Conservation (phyloP, 2,329 filamentous ascomycete genomes). For the Furcasterigmium furcatum region DNA sequence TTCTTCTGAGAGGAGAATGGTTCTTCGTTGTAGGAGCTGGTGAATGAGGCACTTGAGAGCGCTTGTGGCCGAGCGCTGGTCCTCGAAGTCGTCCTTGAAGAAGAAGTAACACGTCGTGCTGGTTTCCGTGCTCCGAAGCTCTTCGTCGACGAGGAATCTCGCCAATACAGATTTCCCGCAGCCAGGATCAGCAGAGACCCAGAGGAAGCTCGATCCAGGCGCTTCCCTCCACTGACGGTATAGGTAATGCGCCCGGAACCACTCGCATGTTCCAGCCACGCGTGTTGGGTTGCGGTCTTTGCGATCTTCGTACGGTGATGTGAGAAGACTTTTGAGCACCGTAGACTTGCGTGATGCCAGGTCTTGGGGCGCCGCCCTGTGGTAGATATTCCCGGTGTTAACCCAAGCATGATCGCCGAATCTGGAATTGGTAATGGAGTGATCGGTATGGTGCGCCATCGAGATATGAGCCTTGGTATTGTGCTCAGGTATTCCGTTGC, state of each 20-base stretch:
- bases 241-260: slow-evolving; percentile 12
- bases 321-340: no score
- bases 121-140: slow-evolving; percentile 12
- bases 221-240: slow-evolving; percentile 15
- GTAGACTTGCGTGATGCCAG: no score
- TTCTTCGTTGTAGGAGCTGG: slow-evolving; percentile 28
- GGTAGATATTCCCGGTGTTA: no score
- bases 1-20: slow-evolving; percentile 15
- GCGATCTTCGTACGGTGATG: slow-evolving; percentile 15
- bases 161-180: slow-evolving; percentile 41
- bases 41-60: slow-evolving; percentile 31
- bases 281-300: slow-evolving; percentile 26
- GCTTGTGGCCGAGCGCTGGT: slow-evolving; percentile 22
- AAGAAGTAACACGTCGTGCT: slow-evolving; percentile 37
- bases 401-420: no score
- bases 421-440: no score
- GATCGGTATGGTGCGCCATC: no score
- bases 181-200: slow-evolving; percentile 38
- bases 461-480: no score
- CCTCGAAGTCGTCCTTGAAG: slow-evolving; percentile 38
- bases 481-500: no score
- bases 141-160: slow-evolving; percentile 27
- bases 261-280: slow-evolving; percentile 14
- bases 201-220: slow-evolving; percentile 19
- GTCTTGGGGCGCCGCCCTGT: no score